Evolutionary conservation across 2,329 filamentous ascomycete species (phyloP).

Genomic region (Thermothelomyces thermophilus): DNA sequence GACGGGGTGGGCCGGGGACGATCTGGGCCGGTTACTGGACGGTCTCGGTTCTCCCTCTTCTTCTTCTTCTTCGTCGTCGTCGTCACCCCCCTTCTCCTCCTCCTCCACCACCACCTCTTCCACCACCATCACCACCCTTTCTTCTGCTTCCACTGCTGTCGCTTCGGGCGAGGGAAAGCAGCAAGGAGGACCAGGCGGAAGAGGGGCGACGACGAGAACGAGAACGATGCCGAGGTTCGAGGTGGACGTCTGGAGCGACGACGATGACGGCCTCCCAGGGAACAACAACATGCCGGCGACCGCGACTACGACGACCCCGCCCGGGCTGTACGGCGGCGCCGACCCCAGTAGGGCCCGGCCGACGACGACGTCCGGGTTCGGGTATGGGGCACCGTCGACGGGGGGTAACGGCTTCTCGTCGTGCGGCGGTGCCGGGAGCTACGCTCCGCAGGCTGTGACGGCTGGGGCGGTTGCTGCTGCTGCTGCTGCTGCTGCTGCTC

Average conservation of each 20-base stretch:
- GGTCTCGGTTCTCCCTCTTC: background rate
- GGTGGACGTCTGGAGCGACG: conserved; percentile 11
- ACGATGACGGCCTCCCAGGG: background rate
- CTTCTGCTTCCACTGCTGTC: background rate
- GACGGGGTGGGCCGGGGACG: conserved; percentile 27
- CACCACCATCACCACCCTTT: too few relatives aligned
- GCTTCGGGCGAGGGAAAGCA: background rate
- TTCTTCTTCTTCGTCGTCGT: background rate
- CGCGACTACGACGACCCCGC: too few relatives aligned
- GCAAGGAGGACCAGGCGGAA: background rate
- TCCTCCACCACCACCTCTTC: too few relatives aligned
- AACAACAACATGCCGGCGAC: too few relatives aligned
- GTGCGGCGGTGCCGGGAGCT: background rate
- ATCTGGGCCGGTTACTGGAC: conserved; percentile 27
- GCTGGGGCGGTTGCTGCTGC: too few relatives aligned
- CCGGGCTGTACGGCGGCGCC: too few relatives aligned
- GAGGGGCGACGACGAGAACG: background rate
- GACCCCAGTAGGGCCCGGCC: background rate
- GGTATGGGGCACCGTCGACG: too few relatives aligned
- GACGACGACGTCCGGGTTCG: too few relatives aligned
- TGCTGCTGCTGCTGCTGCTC: background rate
- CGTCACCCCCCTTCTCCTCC: too few relatives aligned
- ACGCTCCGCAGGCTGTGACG: too few relatives aligned
- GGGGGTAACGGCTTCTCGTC: background rate
- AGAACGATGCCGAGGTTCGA: conserved; percentile 13